These are phyloP conservation scores for Salix arbutifolia DNA, from an alignment of 345 rosid genomes.

Conservation along the genomic window DNA sequence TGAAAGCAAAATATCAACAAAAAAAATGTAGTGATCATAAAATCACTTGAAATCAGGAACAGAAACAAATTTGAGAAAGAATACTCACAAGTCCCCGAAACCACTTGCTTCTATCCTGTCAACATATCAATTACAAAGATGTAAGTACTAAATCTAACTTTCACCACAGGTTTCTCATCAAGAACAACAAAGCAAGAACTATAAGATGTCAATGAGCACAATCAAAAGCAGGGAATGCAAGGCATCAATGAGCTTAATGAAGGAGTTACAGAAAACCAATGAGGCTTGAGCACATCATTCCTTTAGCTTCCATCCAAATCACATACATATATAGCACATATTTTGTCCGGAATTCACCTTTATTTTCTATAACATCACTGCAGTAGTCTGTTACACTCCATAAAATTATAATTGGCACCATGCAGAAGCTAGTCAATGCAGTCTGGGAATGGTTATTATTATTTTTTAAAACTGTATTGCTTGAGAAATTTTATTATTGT, in stretches of 20 bases:
- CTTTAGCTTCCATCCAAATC: not conserved
- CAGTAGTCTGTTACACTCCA: no score
- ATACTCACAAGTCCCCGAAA: conserved; percentile 66
- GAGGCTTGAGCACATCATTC: not conserved
- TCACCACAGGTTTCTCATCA: conserved; percentile 4
- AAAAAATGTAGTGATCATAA: not conserved
- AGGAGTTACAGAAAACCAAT: not conserved
- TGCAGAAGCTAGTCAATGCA: not conserved
- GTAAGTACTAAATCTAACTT: conserved; percentile 8
- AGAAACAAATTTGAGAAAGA: not conserved
- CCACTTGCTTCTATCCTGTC: conserved; percentile 80
- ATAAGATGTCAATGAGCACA: not conserved
- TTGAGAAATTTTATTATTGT: not conserved
- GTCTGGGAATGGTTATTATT: not conserved
- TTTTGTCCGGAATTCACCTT: not conserved
- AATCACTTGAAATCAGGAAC: not conserved
- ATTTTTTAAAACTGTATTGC: not conserved
- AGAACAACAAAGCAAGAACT: not conserved
- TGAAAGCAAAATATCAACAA: not conserved
- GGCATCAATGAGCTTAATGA: not conserved
- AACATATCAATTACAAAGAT: conserved; percentile 24
- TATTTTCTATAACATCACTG: not conserved
- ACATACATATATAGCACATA: not conserved
- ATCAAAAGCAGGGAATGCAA: not conserved
- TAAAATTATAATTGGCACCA: not conserved